A percentile compares a stretch with the other conserved stretches of the same genome.
These are phyloP conservation scores for Xylariaceae sp. DNA, from an alignment of 2,329 filamentous ascomycete species.

Conservation along the genomic window DNA sequence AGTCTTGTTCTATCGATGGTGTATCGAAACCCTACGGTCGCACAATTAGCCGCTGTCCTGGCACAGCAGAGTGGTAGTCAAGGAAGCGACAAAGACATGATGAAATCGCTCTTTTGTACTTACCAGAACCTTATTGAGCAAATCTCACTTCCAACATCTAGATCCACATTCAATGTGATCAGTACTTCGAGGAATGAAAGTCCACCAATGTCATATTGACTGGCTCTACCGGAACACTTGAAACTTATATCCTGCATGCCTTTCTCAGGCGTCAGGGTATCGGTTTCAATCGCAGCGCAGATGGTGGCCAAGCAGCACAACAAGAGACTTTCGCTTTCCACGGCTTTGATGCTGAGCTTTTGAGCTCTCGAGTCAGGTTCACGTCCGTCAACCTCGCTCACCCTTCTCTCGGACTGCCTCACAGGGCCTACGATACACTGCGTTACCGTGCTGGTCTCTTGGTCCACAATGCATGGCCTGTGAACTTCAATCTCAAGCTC, in stretches of 20 bases:
- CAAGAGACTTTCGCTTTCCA: constrained; percentile 1
- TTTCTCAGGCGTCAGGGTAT: constrained; percentile 17
- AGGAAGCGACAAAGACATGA: constrained; percentile 8
- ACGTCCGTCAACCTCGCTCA: constrained; percentile 15
- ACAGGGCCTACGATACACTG: constrained; percentile 13
- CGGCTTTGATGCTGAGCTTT: not conserved
- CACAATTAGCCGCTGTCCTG: constrained; percentile 16
- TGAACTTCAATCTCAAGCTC: constrained; percentile 25
- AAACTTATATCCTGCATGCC: constrained; percentile 20
- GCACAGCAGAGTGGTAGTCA: not conserved
- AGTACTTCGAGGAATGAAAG: too few species aligned
- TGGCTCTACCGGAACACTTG: constrained; percentile 27
- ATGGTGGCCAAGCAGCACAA: constrained; percentile 17
- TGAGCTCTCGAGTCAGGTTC: constrained; percentile 21
- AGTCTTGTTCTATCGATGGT: constrained; percentile 11
- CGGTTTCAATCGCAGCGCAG: constrained; percentile 23
- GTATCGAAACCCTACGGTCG: constrained; percentile 13
- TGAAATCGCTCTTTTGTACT: constrained; percentile 17
- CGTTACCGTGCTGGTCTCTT: constrained; percentile 14
- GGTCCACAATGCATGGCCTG: constrained; percentile 26
- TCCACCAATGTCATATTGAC: constrained; percentile 24
- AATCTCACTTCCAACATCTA: constrained; percentile 5
- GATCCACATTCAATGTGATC: not conserved
- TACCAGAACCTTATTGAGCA: constrained; percentile 17
- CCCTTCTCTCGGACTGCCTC: constrained; percentile 19